A percentile compares a stretch with the other conserved stretches of the same genome.
These are phyloP conservation scores for Coemansia biformis DNA, from an alignment of 192 early-diverging fungal species.

Conservation along the genomic window DNA sequence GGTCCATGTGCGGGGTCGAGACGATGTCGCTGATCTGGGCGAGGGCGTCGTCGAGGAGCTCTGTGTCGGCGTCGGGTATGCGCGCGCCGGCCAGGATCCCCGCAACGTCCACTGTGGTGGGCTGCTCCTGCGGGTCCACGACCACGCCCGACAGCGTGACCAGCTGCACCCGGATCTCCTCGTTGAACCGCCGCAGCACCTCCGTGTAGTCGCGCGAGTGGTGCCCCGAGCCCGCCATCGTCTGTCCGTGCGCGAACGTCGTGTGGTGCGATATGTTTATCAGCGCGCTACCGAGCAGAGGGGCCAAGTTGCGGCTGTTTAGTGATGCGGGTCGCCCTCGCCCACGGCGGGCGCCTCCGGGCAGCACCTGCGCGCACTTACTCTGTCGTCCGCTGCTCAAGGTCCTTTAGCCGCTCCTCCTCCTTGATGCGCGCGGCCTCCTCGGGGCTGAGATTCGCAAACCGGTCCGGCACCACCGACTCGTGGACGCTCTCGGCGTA, in stretches of 20 bases:
- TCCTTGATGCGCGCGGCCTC: conserved; percentile 28
- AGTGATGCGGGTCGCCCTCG: too few relatives aligned
- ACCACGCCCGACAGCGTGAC: conserved; percentile 19
- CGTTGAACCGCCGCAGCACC: conserved; percentile 38
- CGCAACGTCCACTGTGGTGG: conserved; percentile 14
- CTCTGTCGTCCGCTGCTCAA: conserved; percentile 41
- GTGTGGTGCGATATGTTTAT: conserved; percentile 41
- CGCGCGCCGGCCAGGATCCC: conserved; percentile 19
- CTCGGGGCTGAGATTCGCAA: conserved; percentile 31
- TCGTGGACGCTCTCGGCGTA: conserved; percentile 4
- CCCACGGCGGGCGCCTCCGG: too few relatives aligned
- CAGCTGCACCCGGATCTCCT: conserved; percentile 39
- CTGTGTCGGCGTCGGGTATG: conserved; percentile 9
- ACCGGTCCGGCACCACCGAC: conserved; percentile 28
- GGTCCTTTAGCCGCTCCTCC: conserved; percentile 34
- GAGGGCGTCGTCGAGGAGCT: conserved; percentile 23
- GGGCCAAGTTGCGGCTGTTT: neutral
- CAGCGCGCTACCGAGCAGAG: conserved; percentile 20
- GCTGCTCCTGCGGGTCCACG: conserved; percentile 6
- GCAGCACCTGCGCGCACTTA: too few relatives aligned
- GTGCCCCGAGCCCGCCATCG: conserved; percentile 16
- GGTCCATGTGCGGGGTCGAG: conserved; percentile 15
- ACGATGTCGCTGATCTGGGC: conserved; percentile 27
- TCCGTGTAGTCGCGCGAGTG: conserved; percentile 38
- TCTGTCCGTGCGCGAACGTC: conserved; percentile 23